Percentiles rank a stretch among this genome's conserved stretches.
Conservation (phyloP, 163 green algal genomes). For the Scenedesmus sp. region DNA sequence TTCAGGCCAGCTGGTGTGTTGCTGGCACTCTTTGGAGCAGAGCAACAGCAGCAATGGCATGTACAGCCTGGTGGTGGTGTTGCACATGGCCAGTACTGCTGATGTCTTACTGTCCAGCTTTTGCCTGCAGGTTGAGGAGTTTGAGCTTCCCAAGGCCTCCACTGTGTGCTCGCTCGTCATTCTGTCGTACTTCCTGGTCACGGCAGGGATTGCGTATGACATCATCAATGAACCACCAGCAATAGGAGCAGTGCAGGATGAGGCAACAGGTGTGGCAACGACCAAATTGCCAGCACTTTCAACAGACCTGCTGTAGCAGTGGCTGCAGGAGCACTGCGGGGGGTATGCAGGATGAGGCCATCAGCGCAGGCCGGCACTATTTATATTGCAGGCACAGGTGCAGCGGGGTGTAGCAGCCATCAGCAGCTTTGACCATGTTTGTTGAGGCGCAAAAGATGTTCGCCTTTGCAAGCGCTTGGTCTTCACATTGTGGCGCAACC, state of each 20-base stretch:
- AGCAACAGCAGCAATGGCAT: neutral
- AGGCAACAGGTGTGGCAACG: constrained; percentile 55
- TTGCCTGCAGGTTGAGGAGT: constrained; percentile 36
- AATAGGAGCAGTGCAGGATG: constrained; percentile 59
- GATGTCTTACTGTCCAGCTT: neutral
- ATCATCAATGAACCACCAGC: constrained; percentile 74
- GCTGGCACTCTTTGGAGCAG: neutral
- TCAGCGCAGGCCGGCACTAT: neutral
- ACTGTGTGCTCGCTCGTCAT: constrained; percentile 59
- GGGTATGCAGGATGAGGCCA: neutral
- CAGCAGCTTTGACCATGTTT: too few relatives aligned
- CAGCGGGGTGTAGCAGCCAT: too few relatives aligned
- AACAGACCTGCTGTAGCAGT: neutral
- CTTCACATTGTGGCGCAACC: too few relatives aligned
- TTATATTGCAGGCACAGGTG: neutral
- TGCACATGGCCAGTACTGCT: neutral
- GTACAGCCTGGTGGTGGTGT: neutral
- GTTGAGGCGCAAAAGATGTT: too few relatives aligned
- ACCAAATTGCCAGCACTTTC: neutral
- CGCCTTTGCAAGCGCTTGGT: too few relatives aligned
- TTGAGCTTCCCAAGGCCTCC: constrained; percentile 56
- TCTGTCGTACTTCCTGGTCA: constrained; percentile 69
- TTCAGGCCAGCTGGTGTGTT: neutral
- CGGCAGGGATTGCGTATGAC: constrained; percentile 67
- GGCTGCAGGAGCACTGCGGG: neutral